Evolutionary conservation across 2,329 filamentous ascomycete species (phyloP).

Genomic region (Beauveria medogensis): DNA sequence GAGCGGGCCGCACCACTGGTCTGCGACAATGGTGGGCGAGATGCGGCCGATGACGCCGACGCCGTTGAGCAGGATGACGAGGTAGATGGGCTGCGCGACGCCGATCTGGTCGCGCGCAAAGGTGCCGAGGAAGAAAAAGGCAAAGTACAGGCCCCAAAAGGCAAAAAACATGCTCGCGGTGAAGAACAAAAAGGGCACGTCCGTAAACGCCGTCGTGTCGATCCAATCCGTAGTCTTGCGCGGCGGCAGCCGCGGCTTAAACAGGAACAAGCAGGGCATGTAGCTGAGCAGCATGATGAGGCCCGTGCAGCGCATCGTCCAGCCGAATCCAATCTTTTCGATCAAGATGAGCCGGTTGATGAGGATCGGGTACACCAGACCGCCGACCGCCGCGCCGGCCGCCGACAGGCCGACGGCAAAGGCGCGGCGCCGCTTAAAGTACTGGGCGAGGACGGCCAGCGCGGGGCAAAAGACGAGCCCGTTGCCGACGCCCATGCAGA

Average conservation of each 20-base stretch:
- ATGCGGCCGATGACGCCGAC: conserved; percentile 42
- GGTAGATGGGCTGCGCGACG: conserved; percentile 16
- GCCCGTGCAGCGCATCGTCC: conserved; percentile 42
- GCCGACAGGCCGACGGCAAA: conserved; percentile 53
- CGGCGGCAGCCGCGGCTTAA: conserved; percentile 32
- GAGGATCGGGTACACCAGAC: conserved; percentile 44
- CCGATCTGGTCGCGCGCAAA: conserved; percentile 32
- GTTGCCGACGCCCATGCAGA: conserved; percentile 41
- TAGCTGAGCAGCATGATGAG: conserved; percentile 37
- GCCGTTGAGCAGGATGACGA: conserved; percentile 37
- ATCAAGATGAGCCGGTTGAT: conserved; percentile 36
- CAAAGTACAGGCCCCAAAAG: conserved; percentile 31
- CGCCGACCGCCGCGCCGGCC: conserved; percentile 47
- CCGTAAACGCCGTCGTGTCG: conserved; percentile 35
- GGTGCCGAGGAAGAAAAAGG: conserved; percentile 41
- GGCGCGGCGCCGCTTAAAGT: conserved; percentile 47
- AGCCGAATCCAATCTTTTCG: conserved; percentile 41
- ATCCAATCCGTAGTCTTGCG: conserved; percentile 32
- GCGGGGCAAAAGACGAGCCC: conserved; percentile 50
- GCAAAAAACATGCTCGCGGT: conserved; percentile 25
- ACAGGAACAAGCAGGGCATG: conserved; percentile 27
- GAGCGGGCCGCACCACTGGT: conserved; percentile 40
- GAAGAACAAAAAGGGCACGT: conserved; percentile 29
- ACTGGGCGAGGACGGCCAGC: conserved; percentile 53
- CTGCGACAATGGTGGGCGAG: conserved; percentile 38